phyloP scores from a whole-genome alignment of 768 basidiomycete genomes.

The Pholiota conissans region DNA sequence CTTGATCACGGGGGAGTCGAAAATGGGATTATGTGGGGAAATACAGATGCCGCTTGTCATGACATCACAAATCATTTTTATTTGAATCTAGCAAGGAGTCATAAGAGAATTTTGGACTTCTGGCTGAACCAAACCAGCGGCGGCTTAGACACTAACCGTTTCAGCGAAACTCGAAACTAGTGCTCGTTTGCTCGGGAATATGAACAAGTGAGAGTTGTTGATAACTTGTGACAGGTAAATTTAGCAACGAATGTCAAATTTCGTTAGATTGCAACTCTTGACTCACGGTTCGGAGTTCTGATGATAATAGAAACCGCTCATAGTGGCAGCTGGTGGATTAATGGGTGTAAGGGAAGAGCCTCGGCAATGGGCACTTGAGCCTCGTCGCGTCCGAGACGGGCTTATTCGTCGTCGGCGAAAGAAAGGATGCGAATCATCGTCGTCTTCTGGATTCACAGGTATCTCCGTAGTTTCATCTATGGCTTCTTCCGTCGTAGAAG shows the following conservation, averaged over 20 bases:
- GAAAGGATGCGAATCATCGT: conserved; percentile 18
- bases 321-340: conserved; percentile 60
- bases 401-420: conserved; percentile 26
- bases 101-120: background rate
- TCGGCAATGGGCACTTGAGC: conserved; percentile 49
- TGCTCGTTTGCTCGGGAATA: conserved; percentile 69
- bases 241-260: conserved; percentile 8
- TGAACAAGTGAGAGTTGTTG: conserved; percentile 86
- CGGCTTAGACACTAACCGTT: too few relatives aligned
- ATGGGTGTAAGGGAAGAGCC: conserved; percentile 50
- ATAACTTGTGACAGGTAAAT: conserved; percentile 52
- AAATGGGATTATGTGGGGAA: conserved; percentile 3
- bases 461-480: conserved; percentile 20
- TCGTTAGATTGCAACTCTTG: background rate
- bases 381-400: conserved; percentile 37
- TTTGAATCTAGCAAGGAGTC: background rate
- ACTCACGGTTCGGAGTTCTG: conserved; percentile 91
- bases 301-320: conserved; percentile 93
- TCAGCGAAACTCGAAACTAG: conserved; percentile 86
- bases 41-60: background rate
- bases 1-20: background rate
- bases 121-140: too few relatives aligned
- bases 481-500: conserved; percentile 27
- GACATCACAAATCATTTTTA: background rate
- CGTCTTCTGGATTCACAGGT: conserved; percentile 27